phyloP scores from a whole-genome alignment of 192 early-diverging fungal genomes.

The Podochytrium sp. region DNA sequence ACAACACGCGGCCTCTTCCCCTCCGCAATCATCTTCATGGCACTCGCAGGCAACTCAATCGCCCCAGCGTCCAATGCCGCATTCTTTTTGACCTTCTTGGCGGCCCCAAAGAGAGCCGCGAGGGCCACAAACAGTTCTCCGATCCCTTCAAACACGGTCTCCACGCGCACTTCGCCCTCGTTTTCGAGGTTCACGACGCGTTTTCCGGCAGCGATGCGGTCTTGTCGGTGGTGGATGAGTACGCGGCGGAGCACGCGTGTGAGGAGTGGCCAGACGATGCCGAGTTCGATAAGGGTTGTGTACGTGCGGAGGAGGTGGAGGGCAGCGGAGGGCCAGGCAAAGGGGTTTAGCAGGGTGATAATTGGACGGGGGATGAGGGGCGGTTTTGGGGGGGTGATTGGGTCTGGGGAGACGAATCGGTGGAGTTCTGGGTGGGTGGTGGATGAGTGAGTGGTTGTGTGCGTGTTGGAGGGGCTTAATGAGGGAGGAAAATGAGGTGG shows the following conservation, averaged over 20 bases:
- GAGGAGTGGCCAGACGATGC: constrained; percentile 25
- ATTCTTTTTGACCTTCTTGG: background rate
- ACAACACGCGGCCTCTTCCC: background rate
- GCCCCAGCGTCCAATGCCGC: background rate
- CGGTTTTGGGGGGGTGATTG: constrained; percentile 10
- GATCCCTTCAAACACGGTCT: constrained; percentile 1
- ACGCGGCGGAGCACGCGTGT: background rate
- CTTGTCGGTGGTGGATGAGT: constrained; percentile 11
- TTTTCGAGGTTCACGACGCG: constrained; percentile 3
- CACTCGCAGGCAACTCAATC: background rate
- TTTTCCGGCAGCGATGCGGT: constrained; percentile 12
- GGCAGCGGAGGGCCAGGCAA: constrained; percentile 2
- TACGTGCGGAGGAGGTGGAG: constrained; percentile 6
- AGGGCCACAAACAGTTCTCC: constrained; percentile 16
- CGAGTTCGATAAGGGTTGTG: constrained; percentile 27
- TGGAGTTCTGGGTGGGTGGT: constrained; percentile 13
- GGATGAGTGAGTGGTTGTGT: background rate
- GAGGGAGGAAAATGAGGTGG: background rate
- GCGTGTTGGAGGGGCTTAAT: constrained; percentile 4
- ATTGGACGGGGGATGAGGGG: background rate
- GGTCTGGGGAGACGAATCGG: background rate
- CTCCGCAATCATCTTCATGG: background rate
- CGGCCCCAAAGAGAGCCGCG: background rate
- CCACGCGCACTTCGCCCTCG: background rate
- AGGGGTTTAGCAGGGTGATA: constrained; percentile 20